Percentiles rank a stretch among this genome's conserved stretches.
phyloP scores from a whole-genome alignment of 805 yeast species.

The Saccharomycopsis amapae region DNA sequence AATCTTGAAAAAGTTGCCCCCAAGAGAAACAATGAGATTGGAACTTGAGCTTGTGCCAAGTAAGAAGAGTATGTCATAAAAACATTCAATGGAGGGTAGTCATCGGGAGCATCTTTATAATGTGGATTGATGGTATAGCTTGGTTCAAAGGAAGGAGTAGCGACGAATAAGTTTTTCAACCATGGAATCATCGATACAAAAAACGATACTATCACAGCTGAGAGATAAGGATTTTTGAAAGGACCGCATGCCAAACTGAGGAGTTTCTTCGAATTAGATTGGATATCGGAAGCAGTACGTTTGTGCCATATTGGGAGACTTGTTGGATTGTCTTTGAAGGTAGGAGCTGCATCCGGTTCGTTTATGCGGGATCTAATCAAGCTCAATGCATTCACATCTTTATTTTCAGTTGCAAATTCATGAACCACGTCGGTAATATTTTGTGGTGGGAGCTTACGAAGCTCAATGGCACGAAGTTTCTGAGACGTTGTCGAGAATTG shows the following conservation, averaged over 20 bases:
- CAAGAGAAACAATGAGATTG: constrained; percentile 68
- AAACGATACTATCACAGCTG: constrained; percentile 53
- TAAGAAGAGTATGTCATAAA: constrained; percentile 74
- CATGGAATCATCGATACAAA: constrained; percentile 80
- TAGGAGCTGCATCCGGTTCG: neutral
- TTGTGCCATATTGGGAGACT: too few relatives aligned
- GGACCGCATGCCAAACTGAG: neutral
- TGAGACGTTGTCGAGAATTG: neutral
- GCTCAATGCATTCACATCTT: constrained; percentile 21
- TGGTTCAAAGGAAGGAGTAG: constrained; percentile 32
- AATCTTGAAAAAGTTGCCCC: constrained; percentile 87
- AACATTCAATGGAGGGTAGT: constrained; percentile 74
- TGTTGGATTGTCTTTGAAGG: neutral
- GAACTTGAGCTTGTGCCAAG: constrained; percentile 82
- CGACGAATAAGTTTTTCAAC: constrained; percentile 60
- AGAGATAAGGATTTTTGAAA: neutral
- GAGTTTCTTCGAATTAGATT: neutral
- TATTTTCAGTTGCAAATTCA: constrained; percentile 32
- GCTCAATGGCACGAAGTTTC: constrained; percentile 21
- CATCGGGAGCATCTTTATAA: constrained; percentile 77
- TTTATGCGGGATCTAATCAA: neutral
- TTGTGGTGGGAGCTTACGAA: constrained; percentile 32
- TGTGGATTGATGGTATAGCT: constrained; percentile 22
- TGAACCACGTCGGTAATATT: constrained; percentile 39
- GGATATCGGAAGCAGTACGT: neutral